phyloP scores from a whole-genome alignment of 345 rosid species.

The Arabidopsis suecica region DNA sequence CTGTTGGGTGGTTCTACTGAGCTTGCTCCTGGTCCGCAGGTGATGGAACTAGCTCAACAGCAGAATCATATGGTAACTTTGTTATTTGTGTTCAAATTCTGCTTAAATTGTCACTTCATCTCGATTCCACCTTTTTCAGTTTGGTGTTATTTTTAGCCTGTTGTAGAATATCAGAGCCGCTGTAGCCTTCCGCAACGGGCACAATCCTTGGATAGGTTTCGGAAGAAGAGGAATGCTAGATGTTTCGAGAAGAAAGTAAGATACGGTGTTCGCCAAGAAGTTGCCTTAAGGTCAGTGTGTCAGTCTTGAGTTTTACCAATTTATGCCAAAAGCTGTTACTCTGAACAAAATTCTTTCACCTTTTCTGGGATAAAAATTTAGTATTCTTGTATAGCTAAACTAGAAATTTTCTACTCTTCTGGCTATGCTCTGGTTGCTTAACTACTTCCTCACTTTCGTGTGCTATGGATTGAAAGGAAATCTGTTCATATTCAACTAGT shows the following conservation, averaged over 20 bases:
- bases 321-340: constrained; percentile 1
- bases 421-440: neutral
- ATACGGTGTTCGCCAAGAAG: constrained; percentile 96
- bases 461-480: neutral
- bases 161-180: constrained; percentile 61
- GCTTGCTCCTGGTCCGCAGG: constrained; percentile 62
- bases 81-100: neutral
- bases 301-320: constrained; percentile 10
- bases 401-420: neutral
- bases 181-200: constrained; percentile 85
- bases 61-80: constrained; percentile 46
- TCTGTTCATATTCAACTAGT: neutral
- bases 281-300: constrained; percentile 74
- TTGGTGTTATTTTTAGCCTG: constrained; percentile 50
- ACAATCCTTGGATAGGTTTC: constrained; percentile 83
- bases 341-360: neutral
- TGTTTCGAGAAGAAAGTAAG: constrained; percentile 95
- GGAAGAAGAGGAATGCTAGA: constrained; percentile 93
- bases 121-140: constrained; percentile 5
- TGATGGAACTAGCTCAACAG: constrained; percentile 60
- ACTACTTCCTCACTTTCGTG: neutral
- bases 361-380: neutral
- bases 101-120: constrained; percentile 2
- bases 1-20: constrained; percentile 75
- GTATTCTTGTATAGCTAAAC: constrained; percentile 13